Conservation (phyloP, 1,284 basidiomycete genomes). For the Inonotus hispidus region DNA sequence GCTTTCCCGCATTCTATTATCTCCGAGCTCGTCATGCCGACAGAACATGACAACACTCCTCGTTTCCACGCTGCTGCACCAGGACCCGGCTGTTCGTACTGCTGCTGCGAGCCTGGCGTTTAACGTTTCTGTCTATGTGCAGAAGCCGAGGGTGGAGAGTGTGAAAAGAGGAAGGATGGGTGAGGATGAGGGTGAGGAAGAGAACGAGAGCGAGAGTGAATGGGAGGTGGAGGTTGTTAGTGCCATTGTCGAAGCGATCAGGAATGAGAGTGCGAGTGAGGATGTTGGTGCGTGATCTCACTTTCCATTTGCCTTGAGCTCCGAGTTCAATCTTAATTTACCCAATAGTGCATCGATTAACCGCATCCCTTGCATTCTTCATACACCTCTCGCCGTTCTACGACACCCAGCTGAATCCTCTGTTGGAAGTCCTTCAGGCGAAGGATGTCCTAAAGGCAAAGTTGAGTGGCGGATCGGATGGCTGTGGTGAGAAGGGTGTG, state of each 20-base stretch:
- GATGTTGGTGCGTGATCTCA: conserved; percentile 62
- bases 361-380: conserved; percentile 69
- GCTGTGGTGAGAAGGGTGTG: conserved; percentile 46
- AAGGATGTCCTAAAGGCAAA: conserved; percentile 49
- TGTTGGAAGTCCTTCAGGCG: conserved; percentile 71
- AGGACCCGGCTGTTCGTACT: conserved; percentile 63
- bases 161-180: conserved; percentile 34
- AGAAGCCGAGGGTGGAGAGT: conserved; percentile 47
- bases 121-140: conserved; percentile 64
- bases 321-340: conserved; percentile 3
- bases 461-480: conserved; percentile 35
- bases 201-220: conserved; percentile 57
- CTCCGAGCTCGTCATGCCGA: conserved; percentile 29
- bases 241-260: conserved; percentile 71
- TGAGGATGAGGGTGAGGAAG: conserved; percentile 27
- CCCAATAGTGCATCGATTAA: conserved; percentile 66
- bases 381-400: conserved; percentile 65
- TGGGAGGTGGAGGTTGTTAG: conserved; percentile 82
- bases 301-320: background rate
- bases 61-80: conserved; percentile 62
- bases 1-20: conserved; percentile 49
- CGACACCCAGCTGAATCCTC: conserved; percentile 42
- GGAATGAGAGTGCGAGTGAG: conserved; percentile 64
- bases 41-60: conserved; percentile 44
- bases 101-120: conserved; percentile 81